Conservation (phyloP, 371 early-diverging fungal species). For the Mucor velutinosus region DNA sequence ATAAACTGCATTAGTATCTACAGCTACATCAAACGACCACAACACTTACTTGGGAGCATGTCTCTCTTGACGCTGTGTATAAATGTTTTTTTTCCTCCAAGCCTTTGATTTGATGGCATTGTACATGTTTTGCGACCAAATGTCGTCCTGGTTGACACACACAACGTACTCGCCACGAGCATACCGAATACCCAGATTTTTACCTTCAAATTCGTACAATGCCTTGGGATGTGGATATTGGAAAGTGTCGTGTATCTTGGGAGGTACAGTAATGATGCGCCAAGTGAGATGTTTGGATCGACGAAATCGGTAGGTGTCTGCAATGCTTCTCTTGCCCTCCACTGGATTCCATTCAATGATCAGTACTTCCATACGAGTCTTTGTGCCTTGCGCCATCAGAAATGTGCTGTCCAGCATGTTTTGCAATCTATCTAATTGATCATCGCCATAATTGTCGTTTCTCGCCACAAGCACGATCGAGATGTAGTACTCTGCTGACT, state of each 20-base stretch:
- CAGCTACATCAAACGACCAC: background rate
- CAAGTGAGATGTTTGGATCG: background rate
- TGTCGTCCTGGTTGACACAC: background rate
- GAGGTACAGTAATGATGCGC: background rate
- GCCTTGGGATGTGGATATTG: background rate
- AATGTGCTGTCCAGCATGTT: conserved; percentile 4
- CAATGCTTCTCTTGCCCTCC: background rate
- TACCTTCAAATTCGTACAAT: background rate
- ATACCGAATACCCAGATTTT: background rate
- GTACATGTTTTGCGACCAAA: conserved; percentile 3
- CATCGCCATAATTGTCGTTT: background rate
- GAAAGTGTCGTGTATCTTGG: background rate
- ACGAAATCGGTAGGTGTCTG: background rate
- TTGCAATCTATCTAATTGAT: background rate
- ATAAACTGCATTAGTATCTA: background rate
- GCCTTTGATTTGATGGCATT: background rate
- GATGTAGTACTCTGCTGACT: background rate
- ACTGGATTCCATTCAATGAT: background rate
- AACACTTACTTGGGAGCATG: background rate
- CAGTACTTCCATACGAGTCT: background rate
- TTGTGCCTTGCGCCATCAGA: background rate
- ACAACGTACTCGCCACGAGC: background rate
- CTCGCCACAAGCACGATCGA: background rate
- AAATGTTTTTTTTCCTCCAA: background rate
- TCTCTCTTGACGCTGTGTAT: background rate